Evolutionary conservation across 345 rosid species (phyloP), one percentile per base, ranked within the genome.

Genomic region (Mercurialis annua): DNA sequence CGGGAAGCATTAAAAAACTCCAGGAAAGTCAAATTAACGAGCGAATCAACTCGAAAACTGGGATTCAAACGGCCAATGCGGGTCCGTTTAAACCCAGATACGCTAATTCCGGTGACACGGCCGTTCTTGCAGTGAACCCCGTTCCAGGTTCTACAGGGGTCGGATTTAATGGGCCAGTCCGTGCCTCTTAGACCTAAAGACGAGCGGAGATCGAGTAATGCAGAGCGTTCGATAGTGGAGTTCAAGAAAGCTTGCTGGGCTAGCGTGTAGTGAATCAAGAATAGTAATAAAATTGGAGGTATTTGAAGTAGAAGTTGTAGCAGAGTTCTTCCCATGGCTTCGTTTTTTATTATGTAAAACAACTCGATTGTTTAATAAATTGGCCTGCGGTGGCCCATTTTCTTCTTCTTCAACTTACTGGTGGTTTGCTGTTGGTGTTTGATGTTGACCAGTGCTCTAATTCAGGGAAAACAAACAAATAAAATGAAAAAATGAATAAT

Each of bases 201-300:
- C 18, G 67, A 59, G 58, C 78, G 73, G 63, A 75, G 74, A 70
- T 65, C 64, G 15, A 65, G 56, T 71, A 75, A 54, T 8, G 74
- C 78, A 30, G 9, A 58, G 59, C 71, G 54, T 53, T 75, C 78
- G 15, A 12, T 14, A 55, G 64, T 17, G 34, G 83, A 80, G 64
- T 62, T 76, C 52, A 72, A 61, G 29, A 54, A 18, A 52, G 34
- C 53, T 57, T 63, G 71, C 83, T 80, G 85, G 4, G 83, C 68
- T 30, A 63, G 17, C 38, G 66, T 72, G 66, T 64, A 64, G 46
- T 53, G 76, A 66, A 78, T 40, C 74, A 82, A 52, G 11, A 76
- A 18, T 70, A 72, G 49, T 15, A 76, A 18, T 70, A 72, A 68
- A 27, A 77, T 16, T 44, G 77, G 6, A 49, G 40, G 16, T 18